These are phyloP conservation scores for Phyllachora maydis DNA, from an alignment of 2,329 filamentous ascomycete species.

Conservation along the genomic window DNA sequence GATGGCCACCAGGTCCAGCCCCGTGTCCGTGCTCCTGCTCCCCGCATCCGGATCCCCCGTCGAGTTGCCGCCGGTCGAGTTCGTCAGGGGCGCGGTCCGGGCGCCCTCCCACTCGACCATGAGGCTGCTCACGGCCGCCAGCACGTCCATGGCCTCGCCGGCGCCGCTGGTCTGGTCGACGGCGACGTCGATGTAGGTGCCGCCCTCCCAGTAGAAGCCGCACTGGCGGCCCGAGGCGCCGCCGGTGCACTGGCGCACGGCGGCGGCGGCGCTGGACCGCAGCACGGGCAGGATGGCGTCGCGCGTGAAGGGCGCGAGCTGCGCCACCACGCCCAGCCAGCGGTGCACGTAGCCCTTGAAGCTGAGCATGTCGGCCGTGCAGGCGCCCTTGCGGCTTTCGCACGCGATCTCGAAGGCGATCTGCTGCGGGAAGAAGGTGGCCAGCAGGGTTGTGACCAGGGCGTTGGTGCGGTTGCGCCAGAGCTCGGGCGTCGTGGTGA, in stretches of 20 bases:
- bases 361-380: constrained; percentile 49
- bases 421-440: constrained; percentile 31
- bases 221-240: constrained; percentile 36
- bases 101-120: constrained; percentile 22
- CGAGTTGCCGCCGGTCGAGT: constrained; percentile 26
- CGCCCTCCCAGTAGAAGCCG: constrained; percentile 39
- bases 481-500: no score
- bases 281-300: constrained; percentile 34
- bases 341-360: constrained; percentile 52
- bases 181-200: no score
- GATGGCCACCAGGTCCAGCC: constrained; percentile 12
- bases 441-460: constrained; percentile 25
- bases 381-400: constrained; percentile 32
- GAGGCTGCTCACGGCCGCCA: constrained; percentile 29
- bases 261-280: constrained; percentile 32
- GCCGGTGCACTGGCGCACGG: constrained; percentile 40
- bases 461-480: constrained; percentile 35
- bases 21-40: constrained; percentile 8
- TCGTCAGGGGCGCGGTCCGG: constrained; percentile 19
- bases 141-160: constrained; percentile 36
- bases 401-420: constrained; percentile 48
- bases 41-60: constrained; percentile 19
- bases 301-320: constrained; percentile 36
- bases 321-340: constrained; percentile 38
- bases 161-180: constrained; percentile 36